phyloP scores from a whole-genome alignment of 164 flowering plant genomes.

The Dillenia turbinata region DNA sequence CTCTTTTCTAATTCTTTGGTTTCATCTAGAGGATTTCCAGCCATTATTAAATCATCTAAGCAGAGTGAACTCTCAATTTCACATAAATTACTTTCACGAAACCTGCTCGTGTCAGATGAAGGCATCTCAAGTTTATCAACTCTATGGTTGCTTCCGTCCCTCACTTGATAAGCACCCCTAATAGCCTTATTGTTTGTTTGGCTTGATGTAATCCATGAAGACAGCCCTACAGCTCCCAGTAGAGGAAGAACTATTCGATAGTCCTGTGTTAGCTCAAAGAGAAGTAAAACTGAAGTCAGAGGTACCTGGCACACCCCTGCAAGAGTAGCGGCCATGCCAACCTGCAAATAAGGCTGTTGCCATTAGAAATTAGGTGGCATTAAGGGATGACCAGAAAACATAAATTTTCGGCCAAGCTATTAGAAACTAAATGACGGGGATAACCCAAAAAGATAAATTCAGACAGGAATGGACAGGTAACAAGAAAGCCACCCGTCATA shows the following conservation, averaged over 20 bases:
- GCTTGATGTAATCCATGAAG: slow-evolving; percentile 83
- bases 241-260: slow-evolving; percentile 87
- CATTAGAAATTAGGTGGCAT: background rate
- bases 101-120: slow-evolving; percentile 12
- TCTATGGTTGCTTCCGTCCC: slow-evolving; percentile 9
- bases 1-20: slow-evolving; percentile 31
- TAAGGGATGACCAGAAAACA: too few relatives aligned
- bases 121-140: slow-evolving; percentile 19
- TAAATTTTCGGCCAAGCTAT: too few relatives aligned
- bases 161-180: slow-evolving; percentile 15
- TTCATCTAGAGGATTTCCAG: slow-evolving; percentile 13
- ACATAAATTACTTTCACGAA: slow-evolving; percentile 42
- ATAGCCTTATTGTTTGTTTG: slow-evolving; percentile 34
- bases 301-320: slow-evolving; percentile 98
- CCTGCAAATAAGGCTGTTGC: slow-evolving; percentile 38
- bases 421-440: too few relatives aligned
- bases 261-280: slow-evolving; percentile 90
- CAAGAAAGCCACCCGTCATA: too few relatives aligned
- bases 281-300: slow-evolving; percentile 81
- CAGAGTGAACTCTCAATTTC: slow-evolving; percentile 78
- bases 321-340: slow-evolving; percentile 99
- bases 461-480: too few relatives aligned
- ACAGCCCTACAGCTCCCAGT: slow-evolving; percentile 88
- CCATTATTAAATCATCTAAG: slow-evolving; percentile 26
- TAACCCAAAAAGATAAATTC: too few relatives aligned